Evolutionary conservation across 345 rosid genomes (phyloP), one percentile per base, ranked within the genome.

Genomic region (Corymbia maculata): DNA sequence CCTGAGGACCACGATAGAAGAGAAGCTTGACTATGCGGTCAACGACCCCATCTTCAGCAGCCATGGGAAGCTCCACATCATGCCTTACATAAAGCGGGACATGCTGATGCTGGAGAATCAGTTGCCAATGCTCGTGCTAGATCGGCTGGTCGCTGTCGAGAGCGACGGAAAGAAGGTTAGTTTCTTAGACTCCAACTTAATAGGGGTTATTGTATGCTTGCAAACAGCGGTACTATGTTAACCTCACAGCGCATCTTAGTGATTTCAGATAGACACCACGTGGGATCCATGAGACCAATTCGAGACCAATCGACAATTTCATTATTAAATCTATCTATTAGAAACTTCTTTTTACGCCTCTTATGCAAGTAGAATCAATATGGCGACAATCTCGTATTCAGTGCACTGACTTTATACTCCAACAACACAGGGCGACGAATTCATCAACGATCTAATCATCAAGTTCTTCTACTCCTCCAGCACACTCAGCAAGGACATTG

Each of bases 1-100:
- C 59, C 28, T 85, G 14, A 28, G 66, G 66, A 28, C 5, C 5
- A 28, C 14, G 66, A 24, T 10, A 57, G 6, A 5, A n/a, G 66
- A 8, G 59, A 22, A 24, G 30, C 44, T 64, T 16, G 80, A 11
- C 15, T 79, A 87, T 32, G 49, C 0, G 4, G 7, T 10, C 3
- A 4, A 88, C n/a, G 89, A 88, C 32, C 89, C 89, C 9, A 85
- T 88, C 22, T 88, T 88, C 51, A 61, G 89, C 79, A 30, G 50
- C 9, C 89, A 85, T 13, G 85, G 87, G 8, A 49, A 45, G 51
- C 4, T 84, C 53, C 24, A 14, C 26, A 32, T 47, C 13, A 55
- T 88, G n/a, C 89, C 89, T 9, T 88, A 44, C 47, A 45, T 85
- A 13, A 50, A 1, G 82, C 75, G 59, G n/a, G 84, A 88, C 45